phyloP scores from a whole-genome alignment of 495 filamentous ascomycete genomes.

The Penicillium angulare region DNA sequence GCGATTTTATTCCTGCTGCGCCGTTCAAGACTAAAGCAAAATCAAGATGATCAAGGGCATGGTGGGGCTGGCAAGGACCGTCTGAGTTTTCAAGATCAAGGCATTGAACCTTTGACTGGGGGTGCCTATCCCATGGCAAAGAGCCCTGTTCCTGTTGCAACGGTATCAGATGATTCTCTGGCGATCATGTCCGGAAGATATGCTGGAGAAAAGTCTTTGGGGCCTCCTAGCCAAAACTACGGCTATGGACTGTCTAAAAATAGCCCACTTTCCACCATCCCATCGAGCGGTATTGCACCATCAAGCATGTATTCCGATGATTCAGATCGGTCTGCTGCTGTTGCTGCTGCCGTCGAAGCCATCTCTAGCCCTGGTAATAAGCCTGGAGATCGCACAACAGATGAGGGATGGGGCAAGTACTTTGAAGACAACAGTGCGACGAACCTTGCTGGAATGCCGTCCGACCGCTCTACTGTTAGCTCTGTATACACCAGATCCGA shows the following conservation, averaged over 20 bases:
- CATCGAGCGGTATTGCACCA: constrained; percentile 27
- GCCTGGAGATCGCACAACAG: constrained; percentile 47
- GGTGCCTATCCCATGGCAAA: constrained; percentile 45
- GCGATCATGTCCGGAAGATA: constrained; percentile 44
- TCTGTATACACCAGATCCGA: constrained; percentile 34
- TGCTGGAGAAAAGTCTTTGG: constrained; percentile 36
- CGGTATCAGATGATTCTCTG: constrained; percentile 45
- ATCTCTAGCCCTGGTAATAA: constrained; percentile 11
- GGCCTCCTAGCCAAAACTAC: constrained; percentile 22
- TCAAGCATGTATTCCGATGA: constrained; percentile 25
- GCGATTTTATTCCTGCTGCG: constrained; percentile 66
- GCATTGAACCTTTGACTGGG: constrained; percentile 50
- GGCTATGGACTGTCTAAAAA: constrained; percentile 24
- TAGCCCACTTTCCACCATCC: constrained; percentile 33
- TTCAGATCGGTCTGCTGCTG: constrained; percentile 20
- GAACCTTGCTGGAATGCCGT: constrained; percentile 32
- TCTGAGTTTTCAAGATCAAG: constrained; percentile 64
- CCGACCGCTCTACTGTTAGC: constrained; percentile 27
- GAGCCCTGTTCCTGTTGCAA: constrained; percentile 41
- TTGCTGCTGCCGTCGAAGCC: constrained; percentile 10
- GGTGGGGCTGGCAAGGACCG: constrained; percentile 57
- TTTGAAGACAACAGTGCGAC: constrained; percentile 54
- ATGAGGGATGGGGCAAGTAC: constrained; percentile 61
- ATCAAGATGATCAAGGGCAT: constrained; percentile 52
- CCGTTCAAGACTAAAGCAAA: constrained; percentile 55